Base-by-base conservation (phyloP, 2,329 filamentous ascomycete genomes). In the Fusarium tupiense region DNA sequence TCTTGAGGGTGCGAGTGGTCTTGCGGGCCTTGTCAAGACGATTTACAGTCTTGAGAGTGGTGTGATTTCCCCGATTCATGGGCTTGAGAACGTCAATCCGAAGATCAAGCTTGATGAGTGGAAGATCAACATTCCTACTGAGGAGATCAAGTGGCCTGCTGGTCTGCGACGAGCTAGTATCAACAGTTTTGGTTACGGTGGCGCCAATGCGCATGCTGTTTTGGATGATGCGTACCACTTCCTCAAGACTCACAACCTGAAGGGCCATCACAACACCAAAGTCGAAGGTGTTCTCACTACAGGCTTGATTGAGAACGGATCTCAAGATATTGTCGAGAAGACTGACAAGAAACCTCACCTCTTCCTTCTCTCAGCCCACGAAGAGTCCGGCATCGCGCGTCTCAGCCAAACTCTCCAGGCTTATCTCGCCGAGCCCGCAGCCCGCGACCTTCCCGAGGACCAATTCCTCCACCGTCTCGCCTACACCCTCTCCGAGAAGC, bases 1-100 rank as follows among this genome's bases (percentile, higher is more conserved):
- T 41, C 49, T 61, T 7, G 69, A 71, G 31, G 69, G 69, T 7
- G 46, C 53, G 3, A 64, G 67, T 22, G 69, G 60, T 22, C 50
- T 67, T 40, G 64, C 64, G 6, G 58, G 60, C 12, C 33, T 64
- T 40, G 37, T 57, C 24, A 38, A 37, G 35, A 44, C 37, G 31
- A 24, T 54, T 13, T 57, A 57, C 37, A 57, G 37, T 16, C 53
- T 57, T 43, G 53, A 57, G 26, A 57, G 37, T 43, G 53, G 53
- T 19, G 24, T 57, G 5, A 57, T 57, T 16, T 40, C 53, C 2
- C 53, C 53, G 9, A 43, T 16, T 24, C n/a, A 57, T 31, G 53
- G 53, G 3, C 53, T 57, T 16, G 53, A 57, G 37, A 43, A 57
- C 26, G 22, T 57, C 3, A 57, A 57, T 31, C 53, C 53, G 3